A percentile compares a stretch with the other conserved stretches of the same genome.
Conservation (phyloP, 495 filamentous ascomycete species). For the Penicillium argentinense region DNA sequence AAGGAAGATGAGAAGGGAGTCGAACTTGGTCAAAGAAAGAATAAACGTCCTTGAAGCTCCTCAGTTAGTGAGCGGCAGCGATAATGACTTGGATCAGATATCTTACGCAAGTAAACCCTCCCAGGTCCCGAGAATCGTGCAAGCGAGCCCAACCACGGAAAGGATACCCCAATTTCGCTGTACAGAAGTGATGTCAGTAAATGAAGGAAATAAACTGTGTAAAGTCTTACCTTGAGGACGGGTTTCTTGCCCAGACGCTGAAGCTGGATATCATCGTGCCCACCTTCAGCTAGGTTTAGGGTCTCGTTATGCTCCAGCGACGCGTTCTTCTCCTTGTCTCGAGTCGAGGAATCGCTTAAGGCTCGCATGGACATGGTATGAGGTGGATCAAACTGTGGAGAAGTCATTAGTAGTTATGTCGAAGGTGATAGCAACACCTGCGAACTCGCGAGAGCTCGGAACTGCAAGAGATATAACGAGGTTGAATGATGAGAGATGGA, state of each 20-base stretch:
- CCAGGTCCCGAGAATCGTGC: constrained; percentile 40
- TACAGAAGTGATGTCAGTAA: neutral
- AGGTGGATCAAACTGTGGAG: neutral
- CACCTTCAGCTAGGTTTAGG: neutral
- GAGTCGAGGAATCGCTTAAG: neutral
- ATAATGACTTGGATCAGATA: neutral
- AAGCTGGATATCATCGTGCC: neutral
- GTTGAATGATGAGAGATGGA: too few species aligned
- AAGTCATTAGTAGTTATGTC: neutral
- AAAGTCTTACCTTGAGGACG: constrained; percentile 1
- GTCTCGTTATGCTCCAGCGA: neutral
- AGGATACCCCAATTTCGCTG: neutral
- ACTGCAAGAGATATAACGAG: too few species aligned
- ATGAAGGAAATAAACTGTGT: too few species aligned
- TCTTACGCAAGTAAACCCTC: constrained; percentile 17
- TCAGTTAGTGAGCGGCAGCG: neutral
- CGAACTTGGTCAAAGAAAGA: constrained; percentile 17
- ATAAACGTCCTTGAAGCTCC: constrained; percentile 19
- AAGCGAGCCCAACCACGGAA: constrained; percentile 19
- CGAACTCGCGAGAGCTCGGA: too few species aligned
- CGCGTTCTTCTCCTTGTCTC: neutral
- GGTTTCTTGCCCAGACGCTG: constrained; percentile 4
- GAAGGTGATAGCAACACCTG: too few species aligned
- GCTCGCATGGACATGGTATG: neutral
- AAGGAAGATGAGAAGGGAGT: neutral